Percentiles rank a stretch among this genome's conserved stretches.
phyloP scores from a whole-genome alignment of 2,329 filamentous ascomycete species.

The Alternaria angustiovoidea region DNA sequence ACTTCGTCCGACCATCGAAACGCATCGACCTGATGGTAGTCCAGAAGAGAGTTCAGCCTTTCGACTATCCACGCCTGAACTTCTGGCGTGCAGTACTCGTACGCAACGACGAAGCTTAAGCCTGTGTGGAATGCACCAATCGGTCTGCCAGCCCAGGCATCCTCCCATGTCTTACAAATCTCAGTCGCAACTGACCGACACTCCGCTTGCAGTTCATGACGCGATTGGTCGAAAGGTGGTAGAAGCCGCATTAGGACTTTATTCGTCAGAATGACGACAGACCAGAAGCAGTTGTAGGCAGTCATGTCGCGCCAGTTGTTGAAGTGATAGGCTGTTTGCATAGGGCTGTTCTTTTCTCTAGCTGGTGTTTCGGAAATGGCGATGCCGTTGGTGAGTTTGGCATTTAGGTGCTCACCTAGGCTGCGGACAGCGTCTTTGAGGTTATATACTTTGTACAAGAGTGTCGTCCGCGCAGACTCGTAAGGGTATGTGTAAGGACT shows the following conservation, averaged over 20 bases:
- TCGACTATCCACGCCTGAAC: conserved; percentile 40
- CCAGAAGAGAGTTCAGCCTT: conserved; percentile 38
- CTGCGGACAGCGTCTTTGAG: conserved; percentile 34
- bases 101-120: conserved; percentile 45
- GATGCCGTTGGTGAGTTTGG: conserved; percentile 32
- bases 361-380: conserved; percentile 31
- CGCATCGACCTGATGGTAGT: conserved; percentile 33
- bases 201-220: conserved; percentile 36
- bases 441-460: conserved; percentile 34
- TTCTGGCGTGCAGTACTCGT: conserved; percentile 37
- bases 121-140: conserved; percentile 45
- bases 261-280: conserved; percentile 42
- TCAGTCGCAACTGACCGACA: conserved; percentile 37
- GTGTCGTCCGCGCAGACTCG: conserved; percentile 16
- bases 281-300: conserved; percentile 45
- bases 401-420: conserved; percentile 29
- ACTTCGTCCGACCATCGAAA: conserved; percentile 44
- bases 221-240: conserved; percentile 28
- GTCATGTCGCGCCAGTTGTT: conserved; percentile 41
- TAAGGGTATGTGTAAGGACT: conserved; percentile 1
- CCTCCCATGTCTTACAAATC: conserved; percentile 49
- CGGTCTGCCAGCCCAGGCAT: conserved; percentile 43
- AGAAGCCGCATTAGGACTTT: conserved; percentile 41
- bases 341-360: conserved; percentile 27
- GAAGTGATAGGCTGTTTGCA: conserved; percentile 41